Evolutionary conservation across 495 filamentous ascomycete species (phyloP), one percentile per base, ranked within the genome.

Genomic region (Podospora didyma): DNA sequence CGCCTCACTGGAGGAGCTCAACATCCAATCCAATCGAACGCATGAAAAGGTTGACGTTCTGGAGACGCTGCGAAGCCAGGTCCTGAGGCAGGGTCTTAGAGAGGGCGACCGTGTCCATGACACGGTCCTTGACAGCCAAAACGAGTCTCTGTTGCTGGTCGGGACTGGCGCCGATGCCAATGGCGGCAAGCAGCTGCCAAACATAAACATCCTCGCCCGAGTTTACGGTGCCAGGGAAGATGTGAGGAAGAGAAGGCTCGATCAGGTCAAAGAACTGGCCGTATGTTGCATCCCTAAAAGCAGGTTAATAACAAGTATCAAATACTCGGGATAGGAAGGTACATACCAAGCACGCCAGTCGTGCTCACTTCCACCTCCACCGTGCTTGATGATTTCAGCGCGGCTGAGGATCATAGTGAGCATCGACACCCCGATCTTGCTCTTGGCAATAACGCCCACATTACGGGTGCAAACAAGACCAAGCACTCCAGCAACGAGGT

Each of bases 41-140:
- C 93, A 98, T 97, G 70, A 98, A 98, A 26, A 98, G 75, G 71
- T 98, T 97, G 61, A 98, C 95, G 67, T 96, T 93, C 55, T 86
- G 86, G 46, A 95, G 78, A 53, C 92, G 86, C 67, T 87, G 82
- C 62, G 81, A 84, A 17, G 86, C 83, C 83, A 96, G 86, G 42
- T 94, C 90, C 17, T 85, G 78, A 12, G 95, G 94, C 14, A 97
- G 82, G 2, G 88, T 90, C 77, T 94, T 96, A 66, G 89, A 86
- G 31, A 95, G 84, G 37, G 77, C 73, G 7, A 97, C 88, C 2
- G 94, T 97, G 66, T 96, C 94, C 91, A 97, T 95, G 52, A 98
- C 94, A 53, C 92, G 86, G 62, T 97, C 95, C 86, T 97, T 98
- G 49, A 98, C 95, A 49, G 90, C 92, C 67, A 96, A 82, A 2